phyloP scores from a whole-genome alignment of 1,284 basidiomycete genomes.

The Leccinum subfulvum region DNA sequence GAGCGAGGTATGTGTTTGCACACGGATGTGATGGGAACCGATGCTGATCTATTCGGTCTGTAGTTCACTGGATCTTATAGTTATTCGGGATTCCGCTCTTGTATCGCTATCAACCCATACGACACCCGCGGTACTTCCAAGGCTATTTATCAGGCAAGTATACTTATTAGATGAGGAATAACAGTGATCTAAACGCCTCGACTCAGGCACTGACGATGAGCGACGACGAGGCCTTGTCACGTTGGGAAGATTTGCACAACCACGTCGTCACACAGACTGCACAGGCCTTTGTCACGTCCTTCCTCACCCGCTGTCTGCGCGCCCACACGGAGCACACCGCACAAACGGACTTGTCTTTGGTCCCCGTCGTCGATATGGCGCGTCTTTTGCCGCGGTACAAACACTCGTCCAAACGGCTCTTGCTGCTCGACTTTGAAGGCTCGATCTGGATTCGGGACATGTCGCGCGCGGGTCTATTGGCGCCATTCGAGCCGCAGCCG shows the following conservation, averaged over 20 bases:
- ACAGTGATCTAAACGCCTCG: neutral
- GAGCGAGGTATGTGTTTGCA: slow-evolving; percentile 55
- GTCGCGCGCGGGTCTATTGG: slow-evolving; percentile 42
- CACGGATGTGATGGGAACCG: neutral
- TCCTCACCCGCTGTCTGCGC: slow-evolving; percentile 72
- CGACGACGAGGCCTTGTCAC: slow-evolving; percentile 73
- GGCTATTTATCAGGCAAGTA: slow-evolving; percentile 60
- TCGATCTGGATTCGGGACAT: slow-evolving; percentile 68
- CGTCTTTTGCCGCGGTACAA: slow-evolving; percentile 59
- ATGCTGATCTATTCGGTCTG: slow-evolving; percentile 9
- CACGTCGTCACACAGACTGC: slow-evolving; percentile 88
- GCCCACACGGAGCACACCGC: slow-evolving; percentile 63
- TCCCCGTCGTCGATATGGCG: slow-evolving; percentile 51
- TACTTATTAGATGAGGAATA: neutral
- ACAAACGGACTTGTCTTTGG: slow-evolving; percentile 35
- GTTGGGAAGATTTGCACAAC: slow-evolving; percentile 85
- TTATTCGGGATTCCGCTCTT: slow-evolving; percentile 82
- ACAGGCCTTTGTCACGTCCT: slow-evolving; percentile 79
- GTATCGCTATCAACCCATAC: slow-evolving; percentile 84
- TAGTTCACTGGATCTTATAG: slow-evolving; percentile 86
- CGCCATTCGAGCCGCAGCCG: slow-evolving; percentile 50
- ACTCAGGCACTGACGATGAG: slow-evolving; percentile 75
- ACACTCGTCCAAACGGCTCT: slow-evolving; percentile 60
- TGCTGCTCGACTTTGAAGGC: slow-evolving; percentile 81
- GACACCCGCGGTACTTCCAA: slow-evolving; percentile 72